These are phyloP conservation scores for Barnettozyma sp. DNA, from an alignment of 805 yeast species.

Conservation along the genomic window DNA sequence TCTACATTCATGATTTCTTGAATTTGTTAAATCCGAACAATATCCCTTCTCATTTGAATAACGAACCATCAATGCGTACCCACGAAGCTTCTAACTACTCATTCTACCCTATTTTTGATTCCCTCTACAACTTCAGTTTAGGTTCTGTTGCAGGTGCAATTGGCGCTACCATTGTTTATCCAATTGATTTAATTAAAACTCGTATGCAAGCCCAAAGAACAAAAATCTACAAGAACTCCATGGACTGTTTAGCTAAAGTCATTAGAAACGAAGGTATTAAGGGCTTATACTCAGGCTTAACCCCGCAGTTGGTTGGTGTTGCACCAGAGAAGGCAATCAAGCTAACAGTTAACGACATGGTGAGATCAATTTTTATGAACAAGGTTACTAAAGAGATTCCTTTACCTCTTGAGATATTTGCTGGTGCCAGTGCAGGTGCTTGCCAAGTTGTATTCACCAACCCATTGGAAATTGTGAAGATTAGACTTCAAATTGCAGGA, in stretches of 20 bases:
- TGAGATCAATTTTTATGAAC: slow-evolving; percentile 66
- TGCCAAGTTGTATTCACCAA: slow-evolving; percentile 95
- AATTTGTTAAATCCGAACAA: slow-evolving; percentile 36
- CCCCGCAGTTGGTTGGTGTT: slow-evolving; percentile 93
- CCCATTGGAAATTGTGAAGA: slow-evolving; percentile 93
- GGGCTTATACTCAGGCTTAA: slow-evolving; percentile 88
- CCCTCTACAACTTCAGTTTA: slow-evolving; percentile 76
- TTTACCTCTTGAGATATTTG: slow-evolving; percentile 60
- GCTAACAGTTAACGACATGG: slow-evolving; percentile 85
- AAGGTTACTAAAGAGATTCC: slow-evolving; percentile 41
- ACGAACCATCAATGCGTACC: slow-evolving; percentile 7
- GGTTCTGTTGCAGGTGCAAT: slow-evolving; percentile 97
- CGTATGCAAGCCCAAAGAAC: slow-evolving; percentile 94
- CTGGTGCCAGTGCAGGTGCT: slow-evolving; percentile 94
- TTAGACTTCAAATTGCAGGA: slow-evolving; percentile 91
- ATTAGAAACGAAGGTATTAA: slow-evolving; percentile 67
- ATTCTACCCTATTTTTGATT: slow-evolving; percentile 68
- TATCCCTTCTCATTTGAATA: slow-evolving; percentile 22
- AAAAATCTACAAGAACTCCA: slow-evolving; percentile 65
- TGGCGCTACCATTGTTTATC: slow-evolving; percentile 97
- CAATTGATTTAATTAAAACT: slow-evolving; percentile 92
- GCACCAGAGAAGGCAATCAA: slow-evolving; percentile 98
- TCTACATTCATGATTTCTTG: slow-evolving; percentile 34
- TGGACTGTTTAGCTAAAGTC: slow-evolving; percentile 81
- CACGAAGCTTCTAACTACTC: slow-evolving; percentile 27